Base-by-base conservation (phyloP, 1,139 yeast species). In the Diutina pseudorugosa region DNA sequence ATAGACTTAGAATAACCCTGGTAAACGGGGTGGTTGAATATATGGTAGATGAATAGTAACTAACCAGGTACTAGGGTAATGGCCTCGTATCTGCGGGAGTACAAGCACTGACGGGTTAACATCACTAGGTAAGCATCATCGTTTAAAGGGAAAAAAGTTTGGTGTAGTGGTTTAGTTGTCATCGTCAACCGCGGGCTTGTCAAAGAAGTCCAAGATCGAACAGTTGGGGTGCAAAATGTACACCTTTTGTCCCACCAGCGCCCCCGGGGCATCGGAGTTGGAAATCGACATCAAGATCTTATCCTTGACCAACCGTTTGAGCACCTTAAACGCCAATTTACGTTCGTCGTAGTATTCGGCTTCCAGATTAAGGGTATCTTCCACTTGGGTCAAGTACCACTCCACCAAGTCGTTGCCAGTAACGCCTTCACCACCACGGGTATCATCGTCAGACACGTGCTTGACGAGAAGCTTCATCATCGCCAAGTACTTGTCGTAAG, bases 151-250 rank as follows among this genome's bases (percentile, higher is more conserved):
- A n/a, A n/a, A n/a, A n/a, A n/a, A n/a, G n/a, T n/a, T n/a, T n/a
- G n/a, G n/a, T n/a, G n/a, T n/a, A n/a, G n/a, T n/a, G 36, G 36
- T 30, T 30, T 30, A 30, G n/a, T 19, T 11, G 21, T 43, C 47
- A 8, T 43, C 47, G 3, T 43, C 16, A 27, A 27, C 16, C 9
- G 30, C 33, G 9, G 40, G 50, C 19, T 69, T 73, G 57, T 74
- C 78, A 59, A 74, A 74, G 62, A 73, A 74, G 57, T 84, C 93
- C 58, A 83, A 74, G 55, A 85, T 80, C 19, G 89, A 85, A 70
- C 91, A 86, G 65, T 93, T 91, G 53, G 98, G 98, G 71, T 93
- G 98, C 55, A 90, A 73, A 43, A 89, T 89, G 62, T 85, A 89
- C 41, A 84, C 59, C 49, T 61, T 52, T 19, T 64, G 72, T 33